These are phyloP conservation scores for Malus hybrid DNA, from an alignment of 331 rosid genomes.

Conservation along the genomic window DNA sequence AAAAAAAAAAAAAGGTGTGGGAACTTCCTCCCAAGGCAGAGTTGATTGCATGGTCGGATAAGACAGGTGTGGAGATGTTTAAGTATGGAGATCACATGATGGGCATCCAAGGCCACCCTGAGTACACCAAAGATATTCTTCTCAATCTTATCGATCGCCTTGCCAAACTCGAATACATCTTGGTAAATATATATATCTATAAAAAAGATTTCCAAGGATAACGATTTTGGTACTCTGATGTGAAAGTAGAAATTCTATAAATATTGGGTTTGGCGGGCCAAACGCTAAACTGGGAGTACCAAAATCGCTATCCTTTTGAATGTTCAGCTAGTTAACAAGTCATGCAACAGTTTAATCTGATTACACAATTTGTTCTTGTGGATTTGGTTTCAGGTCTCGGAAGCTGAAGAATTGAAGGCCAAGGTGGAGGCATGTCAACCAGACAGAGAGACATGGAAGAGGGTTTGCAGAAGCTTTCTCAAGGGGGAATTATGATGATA, in stretches of 20 bases:
- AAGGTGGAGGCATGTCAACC: slow-evolving; percentile 43
- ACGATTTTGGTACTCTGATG: too few species aligned
- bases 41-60: slow-evolving; percentile 76
- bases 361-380: neutral
- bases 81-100: slow-evolving; percentile 62
- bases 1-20: slow-evolving; percentile 31
- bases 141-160: slow-evolving; percentile 65
- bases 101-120: slow-evolving; percentile 98
- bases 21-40: slow-evolving; percentile 75
- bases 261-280: neutral
- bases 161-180: slow-evolving; percentile 28
- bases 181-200: slow-evolving; percentile 18
- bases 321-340: too few species aligned
- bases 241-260: neutral
- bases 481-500: slow-evolving; percentile 43
- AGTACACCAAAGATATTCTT: slow-evolving; percentile 68
- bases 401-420: slow-evolving; percentile 39
- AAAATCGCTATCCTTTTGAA: neutral
- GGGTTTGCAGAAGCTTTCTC: slow-evolving; percentile 50
- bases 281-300: neutral
- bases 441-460: slow-evolving; percentile 62
- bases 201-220: too few species aligned
- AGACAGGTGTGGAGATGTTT: slow-evolving; percentile 68
- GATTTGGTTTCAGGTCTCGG: slow-evolving; percentile 33
- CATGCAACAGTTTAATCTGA: neutral